A percentile compares a stretch with the other conserved stretches of the same genome.
phyloP scores from a whole-genome alignment of 495 filamentous ascomycete genomes.

The Hyphodiscus hymeniophilus region DNA sequence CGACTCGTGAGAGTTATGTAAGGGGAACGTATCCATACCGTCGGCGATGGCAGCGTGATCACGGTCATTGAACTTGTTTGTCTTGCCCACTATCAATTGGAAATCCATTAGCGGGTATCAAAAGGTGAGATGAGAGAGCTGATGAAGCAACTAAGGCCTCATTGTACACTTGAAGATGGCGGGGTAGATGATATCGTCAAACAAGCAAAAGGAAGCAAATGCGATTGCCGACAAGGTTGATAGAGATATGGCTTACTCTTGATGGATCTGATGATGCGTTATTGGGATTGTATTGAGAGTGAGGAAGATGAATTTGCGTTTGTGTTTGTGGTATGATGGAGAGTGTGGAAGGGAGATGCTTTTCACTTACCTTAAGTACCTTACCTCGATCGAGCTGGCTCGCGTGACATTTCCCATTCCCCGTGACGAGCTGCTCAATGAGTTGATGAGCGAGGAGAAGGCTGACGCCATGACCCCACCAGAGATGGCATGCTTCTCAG shows the following conservation, averaged over 20 bases:
- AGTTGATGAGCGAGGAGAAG: no score
- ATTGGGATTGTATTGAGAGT: not conserved
- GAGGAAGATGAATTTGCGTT: not conserved
- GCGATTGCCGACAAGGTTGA: not conserved
- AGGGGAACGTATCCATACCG: no score
- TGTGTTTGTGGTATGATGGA: not conserved
- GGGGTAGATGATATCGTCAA: constrained; percentile 4
- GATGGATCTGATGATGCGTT: constrained; percentile 2
- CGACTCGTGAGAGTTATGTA: no score
- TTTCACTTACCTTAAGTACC: no score
- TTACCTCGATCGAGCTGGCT: no score
- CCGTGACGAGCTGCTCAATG: no score
- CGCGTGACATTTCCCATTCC: no score
- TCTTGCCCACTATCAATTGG: constrained; percentile 21
- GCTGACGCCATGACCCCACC: no score
- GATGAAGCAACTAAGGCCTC: not conserved
- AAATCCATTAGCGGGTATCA: not conserved
- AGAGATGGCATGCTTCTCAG: no score
- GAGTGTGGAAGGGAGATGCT: constrained; percentile 5
- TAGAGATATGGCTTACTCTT: constrained; percentile 16
- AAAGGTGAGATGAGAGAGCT: not conserved
- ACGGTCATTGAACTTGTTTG: constrained; percentile 86
- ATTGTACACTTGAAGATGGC: constrained; percentile 72
- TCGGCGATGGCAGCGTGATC: constrained; percentile 64
- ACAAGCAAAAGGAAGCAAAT: no score